Conservation (phyloP, 495 filamentous ascomycete species). For the Aspergillus egyptiacus region DNA sequence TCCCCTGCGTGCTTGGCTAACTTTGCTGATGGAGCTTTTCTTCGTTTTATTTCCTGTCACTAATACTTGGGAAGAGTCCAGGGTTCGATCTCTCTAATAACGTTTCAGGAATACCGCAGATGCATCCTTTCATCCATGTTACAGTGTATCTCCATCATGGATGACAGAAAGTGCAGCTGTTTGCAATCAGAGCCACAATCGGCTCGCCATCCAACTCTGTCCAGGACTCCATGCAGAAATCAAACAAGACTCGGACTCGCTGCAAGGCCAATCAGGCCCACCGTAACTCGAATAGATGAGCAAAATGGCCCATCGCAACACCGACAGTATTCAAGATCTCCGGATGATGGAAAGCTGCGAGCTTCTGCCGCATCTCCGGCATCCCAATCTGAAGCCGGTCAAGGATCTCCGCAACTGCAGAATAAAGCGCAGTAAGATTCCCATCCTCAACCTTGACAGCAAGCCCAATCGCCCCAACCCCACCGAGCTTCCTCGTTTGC, state of each 20-base stretch:
- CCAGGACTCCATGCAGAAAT: neutral
- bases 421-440: conserved; percentile 28
- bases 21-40: too few species aligned
- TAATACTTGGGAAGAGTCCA: too few species aligned
- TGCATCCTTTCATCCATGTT: too few species aligned
- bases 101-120: too few species aligned
- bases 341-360: conserved; percentile 25
- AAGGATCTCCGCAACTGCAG: conserved; percentile 33
- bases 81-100: too few species aligned
- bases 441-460: conserved; percentile 41
- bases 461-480: conserved; percentile 28
- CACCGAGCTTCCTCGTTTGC: conserved; percentile 25
- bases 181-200: too few species aligned
- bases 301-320: conserved; percentile 24
- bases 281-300: neutral
- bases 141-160: too few species aligned
- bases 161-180: too few species aligned
- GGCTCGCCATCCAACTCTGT: too few species aligned
- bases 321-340: conserved; percentile 31
- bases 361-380: conserved; percentile 11
- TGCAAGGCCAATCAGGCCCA: neutral
- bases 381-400: conserved; percentile 30
- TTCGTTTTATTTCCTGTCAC: too few species aligned
- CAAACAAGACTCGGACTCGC: neutral
- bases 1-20: too few species aligned